Conservation (phyloP, 192 early-diverging fungal genomes). For the Backusella tuberculispora region DNA sequence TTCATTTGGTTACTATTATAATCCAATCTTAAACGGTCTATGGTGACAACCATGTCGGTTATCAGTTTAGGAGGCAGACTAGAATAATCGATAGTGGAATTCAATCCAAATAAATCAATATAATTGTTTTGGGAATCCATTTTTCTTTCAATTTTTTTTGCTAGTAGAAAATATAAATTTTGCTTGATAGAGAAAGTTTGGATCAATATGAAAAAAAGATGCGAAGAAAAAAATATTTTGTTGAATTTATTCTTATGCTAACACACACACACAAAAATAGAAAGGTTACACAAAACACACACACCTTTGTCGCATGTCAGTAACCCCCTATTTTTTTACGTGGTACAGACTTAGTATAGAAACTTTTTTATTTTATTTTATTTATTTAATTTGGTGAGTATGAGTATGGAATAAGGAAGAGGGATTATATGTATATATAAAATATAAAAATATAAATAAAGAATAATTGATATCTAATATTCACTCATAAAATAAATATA, state of each 20-base stretch:
- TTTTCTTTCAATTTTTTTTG: background rate
- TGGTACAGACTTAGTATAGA: background rate
- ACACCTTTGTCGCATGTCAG: conserved; percentile 2
- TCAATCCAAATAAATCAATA: background rate
- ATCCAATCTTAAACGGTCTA: background rate
- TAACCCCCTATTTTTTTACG: background rate
- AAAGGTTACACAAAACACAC: background rate
- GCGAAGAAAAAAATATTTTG: background rate
- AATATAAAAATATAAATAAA: too few species aligned
- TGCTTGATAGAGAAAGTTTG: background rate
- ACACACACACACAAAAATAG: background rate
- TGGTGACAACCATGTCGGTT: background rate
- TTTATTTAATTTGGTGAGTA: background rate
- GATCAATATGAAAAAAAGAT: background rate
- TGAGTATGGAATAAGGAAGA: background rate
- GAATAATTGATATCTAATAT: background rate
- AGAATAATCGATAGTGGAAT: background rate
- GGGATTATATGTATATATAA: background rate
- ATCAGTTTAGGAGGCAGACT: background rate
- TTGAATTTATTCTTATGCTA: background rate
- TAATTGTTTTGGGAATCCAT: conserved; percentile 4
- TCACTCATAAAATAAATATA: background rate
- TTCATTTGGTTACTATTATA: background rate
- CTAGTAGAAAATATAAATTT: background rate
- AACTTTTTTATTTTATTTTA: background rate